Conservation (phyloP, 1,284 basidiomycete species). For the Microstroma glucosiphilum region DNA sequence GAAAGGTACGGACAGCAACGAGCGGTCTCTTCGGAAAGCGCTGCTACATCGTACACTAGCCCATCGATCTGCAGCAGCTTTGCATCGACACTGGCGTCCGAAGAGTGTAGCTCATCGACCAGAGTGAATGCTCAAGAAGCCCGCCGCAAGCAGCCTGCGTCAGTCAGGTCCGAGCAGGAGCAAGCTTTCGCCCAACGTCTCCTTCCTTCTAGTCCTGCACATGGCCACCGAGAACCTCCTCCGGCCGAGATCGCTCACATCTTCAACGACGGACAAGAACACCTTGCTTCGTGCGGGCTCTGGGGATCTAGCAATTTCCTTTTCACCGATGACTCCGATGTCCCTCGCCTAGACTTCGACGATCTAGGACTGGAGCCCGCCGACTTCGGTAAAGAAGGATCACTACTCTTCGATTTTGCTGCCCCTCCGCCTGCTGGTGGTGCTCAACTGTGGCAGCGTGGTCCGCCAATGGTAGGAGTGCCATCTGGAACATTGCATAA, state of each 20-base stretch:
- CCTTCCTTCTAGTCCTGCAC: no score
- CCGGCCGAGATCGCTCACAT: background rate
- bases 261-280: background rate
- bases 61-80: background rate
- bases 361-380: background rate
- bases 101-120: background rate
- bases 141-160: background rate
- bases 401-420: background rate
- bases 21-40: background rate
- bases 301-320: background rate
- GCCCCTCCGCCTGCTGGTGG: background rate
- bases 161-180: background rate
- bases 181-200: no score
- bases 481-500: background rate
- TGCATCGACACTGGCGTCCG: background rate
- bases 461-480: background rate
- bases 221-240: no score
- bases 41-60: background rate
- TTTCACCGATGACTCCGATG: background rate
- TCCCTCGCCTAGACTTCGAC: background rate
- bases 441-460: background rate
- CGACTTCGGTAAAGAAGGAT: background rate
- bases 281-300: no score
- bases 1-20: background rate
- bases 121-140: background rate